A percentile compares a stretch with the other conserved stretches of the same genome.
Conservation (phyloP, 1,284 basidiomycete species). For the Irpex rosettiformis region DNA sequence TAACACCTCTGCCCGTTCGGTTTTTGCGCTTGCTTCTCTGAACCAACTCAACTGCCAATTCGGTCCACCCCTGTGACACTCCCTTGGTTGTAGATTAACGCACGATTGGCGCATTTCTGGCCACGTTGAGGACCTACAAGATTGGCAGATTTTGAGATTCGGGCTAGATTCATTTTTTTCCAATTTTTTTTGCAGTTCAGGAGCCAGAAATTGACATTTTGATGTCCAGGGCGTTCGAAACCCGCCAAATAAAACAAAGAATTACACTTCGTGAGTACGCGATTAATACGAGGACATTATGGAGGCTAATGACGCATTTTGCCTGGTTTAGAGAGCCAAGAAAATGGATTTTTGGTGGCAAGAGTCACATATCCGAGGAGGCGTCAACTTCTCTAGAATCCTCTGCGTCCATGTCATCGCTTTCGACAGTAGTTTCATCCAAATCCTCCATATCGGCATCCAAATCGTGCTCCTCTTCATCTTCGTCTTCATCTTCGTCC, state of each 20-base stretch:
- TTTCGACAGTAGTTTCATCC: conserved; percentile 44
- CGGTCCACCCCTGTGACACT: not conserved
- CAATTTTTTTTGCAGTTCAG: too few species aligned
- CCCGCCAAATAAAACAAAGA: too few species aligned
- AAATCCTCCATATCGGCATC: conserved; percentile 73
- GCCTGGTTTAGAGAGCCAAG: not conserved
- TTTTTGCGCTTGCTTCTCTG: not conserved
- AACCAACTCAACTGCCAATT: not conserved
- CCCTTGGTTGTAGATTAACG: not conserved
- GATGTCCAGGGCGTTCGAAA: too few species aligned
- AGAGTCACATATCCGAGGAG: not conserved
- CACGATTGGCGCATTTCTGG: not conserved
- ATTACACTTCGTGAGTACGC: not conserved
- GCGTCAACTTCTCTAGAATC: conserved; percentile 13
- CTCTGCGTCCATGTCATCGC: conserved; percentile 38
- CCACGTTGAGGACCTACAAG: too few species aligned
- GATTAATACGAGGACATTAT: not conserved
- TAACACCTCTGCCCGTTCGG: not conserved
- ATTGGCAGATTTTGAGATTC: too few species aligned
- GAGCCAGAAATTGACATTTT: too few species aligned
- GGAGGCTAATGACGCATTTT: not conserved
- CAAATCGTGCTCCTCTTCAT: conserved; percentile 44
- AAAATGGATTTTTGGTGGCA: too few species aligned
- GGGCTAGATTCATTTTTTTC: too few species aligned
- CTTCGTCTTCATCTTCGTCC: conserved; percentile 48